Evolutionary conservation across 2,329 filamentous ascomycete genomes (phyloP), one percentile per base, ranked within the genome.

Genomic region (Sporothrix variecibatus): DNA sequence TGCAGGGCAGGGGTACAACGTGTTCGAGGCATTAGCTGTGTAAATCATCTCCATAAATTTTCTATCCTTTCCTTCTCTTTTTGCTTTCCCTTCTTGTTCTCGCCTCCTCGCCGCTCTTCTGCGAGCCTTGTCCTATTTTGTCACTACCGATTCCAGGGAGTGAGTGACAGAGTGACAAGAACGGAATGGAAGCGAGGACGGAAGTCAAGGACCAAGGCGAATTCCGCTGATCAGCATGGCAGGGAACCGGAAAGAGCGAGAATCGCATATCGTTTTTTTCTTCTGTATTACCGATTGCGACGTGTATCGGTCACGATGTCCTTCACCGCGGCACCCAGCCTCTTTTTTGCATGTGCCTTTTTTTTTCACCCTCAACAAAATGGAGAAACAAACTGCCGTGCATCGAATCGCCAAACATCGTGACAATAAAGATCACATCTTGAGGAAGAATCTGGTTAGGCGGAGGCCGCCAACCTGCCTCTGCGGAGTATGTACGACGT

Each of bases 1-100:
- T 56, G 46, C 28, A 38, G 23, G 38, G n/a, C 51, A 71, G 68
- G 68, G 68, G 68, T 71, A 17, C 68, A 71, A 71, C 68, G 68
- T 70, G 67, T n/a, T 9, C 28, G 1, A 40, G 49, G 34, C 51
- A 3, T 71, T 58, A 58, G 68, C 28, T 40, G 38, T 43, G 38
- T n/a, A 58, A 34, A 71, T 64, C 46, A n/a, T 73, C 53, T 71
- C 62, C 31, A 53, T 56, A 28, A n/a, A 17, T 43, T 58, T 65
- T 72, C 8, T 15, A 9, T 11, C 40, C 1, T 43, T 34, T 31
- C 11, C 20, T 64, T 43, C 23, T 40, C 38, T 15, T 60, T 12
- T 60, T 46, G 4, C n/a, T 49, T 64, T 62, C 0, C 62, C 26
- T 31, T 23, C 20, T 46, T 43, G 49, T 46, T 62, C 6, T 31